These are phyloP conservation scores for Opeltia flavorubescens DNA, from an alignment of 495 filamentous ascomycete genomes.

Conservation along the genomic window DNA sequence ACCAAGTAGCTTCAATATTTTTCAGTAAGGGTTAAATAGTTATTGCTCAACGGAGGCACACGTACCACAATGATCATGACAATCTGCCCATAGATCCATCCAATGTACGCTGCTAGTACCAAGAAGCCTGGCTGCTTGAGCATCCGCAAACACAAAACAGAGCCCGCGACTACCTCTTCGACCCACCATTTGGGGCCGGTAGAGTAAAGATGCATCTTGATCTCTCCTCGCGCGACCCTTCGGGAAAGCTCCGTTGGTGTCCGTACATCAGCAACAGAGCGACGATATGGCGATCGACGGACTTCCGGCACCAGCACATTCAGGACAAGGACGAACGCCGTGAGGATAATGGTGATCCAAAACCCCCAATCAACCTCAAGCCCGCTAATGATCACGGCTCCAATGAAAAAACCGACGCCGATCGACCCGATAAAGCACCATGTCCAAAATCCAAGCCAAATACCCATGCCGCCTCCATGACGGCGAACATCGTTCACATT, in stretches of 20 bases:
- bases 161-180: slow-evolving; percentile 57
- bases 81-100: slow-evolving; percentile 65
- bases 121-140: slow-evolving; percentile 54
- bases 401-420: slow-evolving; percentile 53
- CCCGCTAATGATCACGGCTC: slow-evolving; percentile 46
- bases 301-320: slow-evolving; percentile 55
- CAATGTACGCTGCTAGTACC: slow-evolving; percentile 54
- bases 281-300: slow-evolving; percentile 46
- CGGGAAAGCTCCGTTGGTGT: slow-evolving; percentile 38
- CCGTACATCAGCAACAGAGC: slow-evolving; percentile 48
- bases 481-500: slow-evolving; percentile 47
- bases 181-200: slow-evolving; percentile 59
- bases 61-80: slow-evolving; percentile 50
- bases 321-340: slow-evolving; percentile 43
- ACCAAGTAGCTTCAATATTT: slow-evolving; percentile 40
- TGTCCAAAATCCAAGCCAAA: slow-evolving; percentile 66
- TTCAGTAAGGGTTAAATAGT: neutral
- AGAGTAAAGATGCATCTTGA: slow-evolving; percentile 57
- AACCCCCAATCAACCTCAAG: slow-evolving; percentile 56
- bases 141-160: slow-evolving; percentile 52
- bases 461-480: slow-evolving; percentile 59
- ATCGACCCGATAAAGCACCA: slow-evolving; percentile 58
- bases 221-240: slow-evolving; percentile 52
- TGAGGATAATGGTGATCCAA: slow-evolving; percentile 51
- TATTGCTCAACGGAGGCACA: neutral